Evolutionary conservation across 2,329 filamentous ascomycete species (phyloP), one percentile per base, ranked within the genome.

Genomic region (Hymenoscyphus linearis): DNA sequence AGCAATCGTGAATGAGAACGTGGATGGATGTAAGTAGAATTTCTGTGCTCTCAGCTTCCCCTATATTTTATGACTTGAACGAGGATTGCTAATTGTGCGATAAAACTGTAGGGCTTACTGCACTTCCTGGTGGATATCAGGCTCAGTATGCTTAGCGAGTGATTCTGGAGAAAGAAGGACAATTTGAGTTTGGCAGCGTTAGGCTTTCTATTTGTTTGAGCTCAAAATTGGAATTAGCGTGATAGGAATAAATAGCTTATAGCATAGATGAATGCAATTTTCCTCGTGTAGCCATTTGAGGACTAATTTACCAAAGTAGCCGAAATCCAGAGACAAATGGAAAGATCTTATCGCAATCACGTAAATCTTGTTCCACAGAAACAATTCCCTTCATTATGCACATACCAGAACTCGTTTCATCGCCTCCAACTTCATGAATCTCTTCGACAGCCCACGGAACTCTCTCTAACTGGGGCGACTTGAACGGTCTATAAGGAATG

Each of bases 1-100:
- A 27, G 79, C 81, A 66, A 76, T 79, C 65, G 78, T 79, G 13
- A 74, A 76, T 53, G 80, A 83, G 71, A 66, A 76, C 16, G 77
- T 83, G 57, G 78, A 81, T 57, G 80, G 78, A 68, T 80, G 78
- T 78, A 72, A 73, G 76, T 74, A 72, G 71, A 14, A 4, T 12
- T 34, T 26, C 14, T 18, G 7, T 53, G 12, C 13, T n/a, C 26
- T 13, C 3, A 50, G 9, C 1, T 53, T 14, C 22, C 22, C 9
- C 14, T 40, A 3, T 52, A 14, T 52, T 18, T 37, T 18, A 36
- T 12, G n/a, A 14, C 18, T 58, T 52, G n/a, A 25, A 10, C 7
- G 16, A 40, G 5, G 22, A 16, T 35, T 47, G 16, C 44, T 58
- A 58, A 52, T 44, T 50, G 6, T 47, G 26, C 27, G 12, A 60